Conservation (phyloP, 1,284 basidiomycete genomes). For the Cryptococcus amylolentus region DNA sequence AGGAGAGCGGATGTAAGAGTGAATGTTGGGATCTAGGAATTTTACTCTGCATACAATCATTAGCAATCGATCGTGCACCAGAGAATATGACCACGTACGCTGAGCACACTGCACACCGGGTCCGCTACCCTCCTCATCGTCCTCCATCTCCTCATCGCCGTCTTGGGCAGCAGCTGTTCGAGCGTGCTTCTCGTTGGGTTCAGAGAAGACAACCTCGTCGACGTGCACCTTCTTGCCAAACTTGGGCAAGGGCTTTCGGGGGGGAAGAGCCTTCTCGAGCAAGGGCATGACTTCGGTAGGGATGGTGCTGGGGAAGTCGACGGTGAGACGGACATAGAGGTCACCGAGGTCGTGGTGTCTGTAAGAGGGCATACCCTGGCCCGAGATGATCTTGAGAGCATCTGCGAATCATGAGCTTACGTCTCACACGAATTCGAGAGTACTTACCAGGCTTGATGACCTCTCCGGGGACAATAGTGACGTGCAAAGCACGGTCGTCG, state of each 20-base stretch:
- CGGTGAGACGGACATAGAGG: conserved; percentile 80
- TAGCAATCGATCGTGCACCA: background rate
- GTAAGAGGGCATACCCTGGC: conserved; percentile 97
- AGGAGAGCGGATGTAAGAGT: background rate
- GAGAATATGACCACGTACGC: conserved; percentile 37
- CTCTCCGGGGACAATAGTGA: conserved; percentile 84
- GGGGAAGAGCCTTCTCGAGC: conserved; percentile 83
- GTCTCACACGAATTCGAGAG: background rate
- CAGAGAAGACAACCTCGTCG: conserved; percentile 83
- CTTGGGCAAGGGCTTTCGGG: conserved; percentile 67
- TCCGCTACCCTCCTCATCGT: conserved; percentile 50
- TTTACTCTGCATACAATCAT: background rate
- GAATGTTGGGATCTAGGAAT: background rate
- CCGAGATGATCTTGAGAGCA: conserved; percentile 83
- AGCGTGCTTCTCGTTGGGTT: conserved; percentile 71
- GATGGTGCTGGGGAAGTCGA: conserved; percentile 86
- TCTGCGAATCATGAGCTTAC: conserved; percentile 54
- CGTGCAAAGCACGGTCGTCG: conserved; percentile 82
- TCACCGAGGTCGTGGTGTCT: conserved; percentile 96
- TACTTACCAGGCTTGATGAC: conserved; percentile 84
- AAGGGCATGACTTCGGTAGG: conserved; percentile 64
- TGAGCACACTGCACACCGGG: conserved; percentile 54
- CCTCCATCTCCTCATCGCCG: conserved; percentile 72
- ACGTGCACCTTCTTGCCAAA: conserved; percentile 65
- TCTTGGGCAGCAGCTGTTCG: conserved; percentile 54